Conservation (phyloP, 2,329 filamentous ascomycete genomes). For the Aureobasidium melanogenum region DNA sequence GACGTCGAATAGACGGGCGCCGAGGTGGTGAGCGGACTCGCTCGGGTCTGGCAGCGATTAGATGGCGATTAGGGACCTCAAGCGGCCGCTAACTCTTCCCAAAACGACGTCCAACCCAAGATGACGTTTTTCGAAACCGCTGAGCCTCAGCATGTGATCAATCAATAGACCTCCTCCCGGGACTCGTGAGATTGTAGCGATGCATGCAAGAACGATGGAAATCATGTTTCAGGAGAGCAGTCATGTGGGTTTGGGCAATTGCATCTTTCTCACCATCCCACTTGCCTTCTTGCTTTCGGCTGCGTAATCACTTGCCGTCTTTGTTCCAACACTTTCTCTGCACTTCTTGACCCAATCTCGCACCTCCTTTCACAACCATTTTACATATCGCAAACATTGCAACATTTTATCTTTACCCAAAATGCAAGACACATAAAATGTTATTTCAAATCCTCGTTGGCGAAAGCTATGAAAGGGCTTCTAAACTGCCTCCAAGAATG, state of each 20-base stretch:
- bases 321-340: neutral
- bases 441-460: neutral
- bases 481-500: slow-evolving; percentile 2
- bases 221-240: neutral
- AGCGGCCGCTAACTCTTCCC: neutral
- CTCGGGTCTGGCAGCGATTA: neutral
- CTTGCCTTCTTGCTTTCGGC: neutral
- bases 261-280: slow-evolving; percentile 1
- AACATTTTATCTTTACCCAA: neutral
- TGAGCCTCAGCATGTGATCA: slow-evolving; percentile 3
- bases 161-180: neutral
- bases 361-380: neutral
- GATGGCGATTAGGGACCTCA: slow-evolving; percentile 1
- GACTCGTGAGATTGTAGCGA: neutral
- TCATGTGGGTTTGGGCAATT: neutral
- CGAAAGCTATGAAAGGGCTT: neutral
- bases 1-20: neutral
- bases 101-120: neutral
- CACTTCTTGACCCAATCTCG: neutral
- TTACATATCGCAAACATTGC: neutral
- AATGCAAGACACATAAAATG: neutral
- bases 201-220: neutral
- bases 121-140: slow-evolving; percentile 3
- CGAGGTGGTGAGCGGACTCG: neutral
- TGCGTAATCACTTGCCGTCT: slow-evolving; percentile 1